Evolutionary conservation across 192 early-diverging fungal genomes (phyloP).

Genomic region (Coemansia sp.): DNA sequence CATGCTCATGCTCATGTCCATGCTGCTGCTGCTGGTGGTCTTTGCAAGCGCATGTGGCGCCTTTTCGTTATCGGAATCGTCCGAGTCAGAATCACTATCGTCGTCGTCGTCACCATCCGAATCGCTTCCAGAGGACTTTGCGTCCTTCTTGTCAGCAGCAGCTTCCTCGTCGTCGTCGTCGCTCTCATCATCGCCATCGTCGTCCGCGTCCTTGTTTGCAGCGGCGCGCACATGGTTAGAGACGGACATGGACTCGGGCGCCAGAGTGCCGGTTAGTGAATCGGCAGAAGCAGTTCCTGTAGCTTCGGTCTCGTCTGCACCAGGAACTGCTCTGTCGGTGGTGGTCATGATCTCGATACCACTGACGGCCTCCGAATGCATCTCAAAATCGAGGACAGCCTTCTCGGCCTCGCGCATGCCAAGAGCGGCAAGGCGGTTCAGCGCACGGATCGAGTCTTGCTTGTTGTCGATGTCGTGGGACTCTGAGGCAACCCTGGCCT

Average conservation of each 20-base stretch:
- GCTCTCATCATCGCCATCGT: slow-evolving; percentile 1
- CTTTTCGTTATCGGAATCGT: slow-evolving; percentile 23
- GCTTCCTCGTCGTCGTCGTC: slow-evolving; percentile 12
- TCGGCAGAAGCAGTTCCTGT: neutral
- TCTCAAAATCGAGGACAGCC: slow-evolving; percentile 34
- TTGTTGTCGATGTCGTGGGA: slow-evolving; percentile 1
- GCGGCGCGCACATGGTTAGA: slow-evolving; percentile 5
- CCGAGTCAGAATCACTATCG: slow-evolving; percentile 16
- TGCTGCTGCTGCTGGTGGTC: neutral
- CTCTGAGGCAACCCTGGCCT: slow-evolving; percentile 7
- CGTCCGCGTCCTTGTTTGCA: slow-evolving; percentile 10
- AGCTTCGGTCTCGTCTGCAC: neutral
- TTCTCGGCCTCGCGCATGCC: slow-evolving; percentile 42
- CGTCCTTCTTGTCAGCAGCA: slow-evolving; percentile 5
- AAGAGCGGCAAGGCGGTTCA: slow-evolving; percentile 41
- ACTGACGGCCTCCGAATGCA: slow-evolving; percentile 19
- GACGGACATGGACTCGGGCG: neutral
- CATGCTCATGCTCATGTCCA: slow-evolving; percentile 1
- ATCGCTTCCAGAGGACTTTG: slow-evolving; percentile 9
- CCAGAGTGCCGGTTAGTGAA: neutral
- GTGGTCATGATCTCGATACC: slow-evolving; percentile 31
- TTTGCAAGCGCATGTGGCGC: neutral
- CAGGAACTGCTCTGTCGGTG: slow-evolving; percentile 7
- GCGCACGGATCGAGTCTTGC: slow-evolving; percentile 16
- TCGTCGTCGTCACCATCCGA: slow-evolving; percentile 8